Conservation (phyloP, 73 alveolate genomes). For the Durusdinium trenchii region DNA sequence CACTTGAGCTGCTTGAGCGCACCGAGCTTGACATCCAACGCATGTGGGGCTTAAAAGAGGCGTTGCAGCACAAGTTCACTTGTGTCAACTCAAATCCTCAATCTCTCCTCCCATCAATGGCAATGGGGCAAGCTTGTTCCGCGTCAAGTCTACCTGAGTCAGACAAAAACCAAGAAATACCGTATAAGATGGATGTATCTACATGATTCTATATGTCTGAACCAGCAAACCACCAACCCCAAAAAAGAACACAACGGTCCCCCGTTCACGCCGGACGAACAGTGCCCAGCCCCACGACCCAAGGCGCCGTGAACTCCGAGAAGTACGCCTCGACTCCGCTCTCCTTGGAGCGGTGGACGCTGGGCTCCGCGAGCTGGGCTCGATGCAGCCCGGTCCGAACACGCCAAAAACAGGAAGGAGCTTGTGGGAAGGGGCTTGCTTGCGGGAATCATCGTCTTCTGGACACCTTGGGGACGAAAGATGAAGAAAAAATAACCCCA, state of each 20-base stretch:
- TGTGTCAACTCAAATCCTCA: conserved; percentile 69
- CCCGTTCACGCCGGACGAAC: too few species aligned
- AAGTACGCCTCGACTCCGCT: conserved; percentile 59
- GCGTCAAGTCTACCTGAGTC: conserved; percentile 65
- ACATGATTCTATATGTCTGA: neutral
- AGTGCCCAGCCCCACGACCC: too few species aligned
- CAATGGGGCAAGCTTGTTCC: conserved; percentile 59
- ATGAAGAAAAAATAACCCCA: neutral
- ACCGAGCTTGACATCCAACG: too few species aligned
- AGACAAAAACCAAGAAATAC: neutral
- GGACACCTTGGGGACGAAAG: neutral
- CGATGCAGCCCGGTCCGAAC: neutral
- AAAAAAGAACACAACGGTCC: too few species aligned
- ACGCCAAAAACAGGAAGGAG: neutral
- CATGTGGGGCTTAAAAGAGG: too few species aligned
- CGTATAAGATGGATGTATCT: neutral
- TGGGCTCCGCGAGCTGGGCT: neutral
- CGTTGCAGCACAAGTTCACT: too few species aligned
- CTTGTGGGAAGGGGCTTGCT: neutral
- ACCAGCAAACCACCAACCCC: neutral
- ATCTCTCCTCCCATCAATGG: conserved; percentile 67
- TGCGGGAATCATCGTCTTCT: neutral
- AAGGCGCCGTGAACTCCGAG: conserved; percentile 58
- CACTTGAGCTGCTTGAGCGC: too few species aligned
- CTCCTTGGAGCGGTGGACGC: neutral